Percentiles rank a stretch among this genome's conserved stretches.
Evolutionary conservation across 106 monocot genomes (phyloP).

Genomic region (Apostasia shenzhenica): DNA sequence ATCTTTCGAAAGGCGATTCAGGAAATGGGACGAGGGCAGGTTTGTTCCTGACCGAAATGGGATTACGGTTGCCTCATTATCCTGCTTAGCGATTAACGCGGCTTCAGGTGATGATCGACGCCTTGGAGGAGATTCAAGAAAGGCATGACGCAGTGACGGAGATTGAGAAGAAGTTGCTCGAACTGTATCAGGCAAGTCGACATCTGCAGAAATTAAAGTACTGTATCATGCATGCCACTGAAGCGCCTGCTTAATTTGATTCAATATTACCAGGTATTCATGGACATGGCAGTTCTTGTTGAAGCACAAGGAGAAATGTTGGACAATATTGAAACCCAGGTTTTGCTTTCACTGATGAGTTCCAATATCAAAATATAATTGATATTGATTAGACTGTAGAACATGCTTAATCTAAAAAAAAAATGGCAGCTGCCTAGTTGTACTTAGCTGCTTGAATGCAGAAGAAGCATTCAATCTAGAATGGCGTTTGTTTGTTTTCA

Average conservation of each 20-base stretch:
- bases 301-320: constrained; percentile 48
- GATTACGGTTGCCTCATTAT: no score
- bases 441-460: no score
- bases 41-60: not conserved
- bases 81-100: not conserved
- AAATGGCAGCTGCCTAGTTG: no score
- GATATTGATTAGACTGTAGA: not conserved
- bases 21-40: constrained; percentile 59
- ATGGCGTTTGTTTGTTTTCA: constrained; percentile 6
- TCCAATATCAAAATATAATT: not conserved
- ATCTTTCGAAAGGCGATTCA: constrained; percentile 59
- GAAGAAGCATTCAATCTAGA: not conserved
- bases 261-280: constrained; percentile 23
- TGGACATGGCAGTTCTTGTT: constrained; percentile 49
- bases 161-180: constrained; percentile 45
- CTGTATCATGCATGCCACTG: not conserved
- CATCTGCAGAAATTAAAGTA: not conserved
- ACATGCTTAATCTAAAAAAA: not conserved
- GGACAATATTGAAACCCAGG: constrained; percentile 48
- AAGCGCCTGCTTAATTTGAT: not conserved
- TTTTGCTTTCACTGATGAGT: constrained; percentile 5
- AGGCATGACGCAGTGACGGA: constrained; percentile 50
- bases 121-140: constrained; percentile 51
- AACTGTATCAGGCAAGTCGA: constrained; percentile 36
- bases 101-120: constrained; percentile 32